Evolutionary conservation across 2,329 filamentous ascomycete species (phyloP), one percentile per base, ranked within the genome.

Genomic region (Neospermospora avenae): DNA sequence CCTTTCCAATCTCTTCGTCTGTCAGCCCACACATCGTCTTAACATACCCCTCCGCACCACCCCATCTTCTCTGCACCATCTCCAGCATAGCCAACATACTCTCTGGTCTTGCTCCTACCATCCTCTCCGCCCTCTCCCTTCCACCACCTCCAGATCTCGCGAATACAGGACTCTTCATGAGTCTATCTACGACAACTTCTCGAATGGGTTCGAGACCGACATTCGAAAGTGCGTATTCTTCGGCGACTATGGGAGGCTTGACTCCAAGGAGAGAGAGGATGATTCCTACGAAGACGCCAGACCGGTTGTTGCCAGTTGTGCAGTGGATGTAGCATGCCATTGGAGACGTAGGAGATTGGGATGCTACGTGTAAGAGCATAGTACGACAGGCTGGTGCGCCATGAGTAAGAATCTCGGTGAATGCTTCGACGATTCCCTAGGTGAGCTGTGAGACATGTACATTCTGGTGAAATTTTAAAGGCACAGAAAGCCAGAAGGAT

Each of bases 241-340:
- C 73, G 0, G 86, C 86, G 14, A 89, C 79, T 1, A 73, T 70
- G 22, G 81, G 75, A 57, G 84, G 78, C 0, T 77, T 72, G 0
- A 89, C 84, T 4, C 84, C 84, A 1, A 84, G 83, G 24, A 90
- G 77, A 20, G 81, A 74, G 48, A 90, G 78, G 13, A 92, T 71
- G 31, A 92, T 67, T 1, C 86, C 88, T 44, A 84, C 81, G 51
- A 90, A 75, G 8, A 91, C 80, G 1, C 89, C 89, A 0, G 89
- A 91, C 31, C 89, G 80, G 71, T 92, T 89, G 73, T 92, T 92
- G 11, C 89, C 89, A 0, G 87, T 88, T 0, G 87, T 89, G 73
- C 89, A 92, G 69, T 92, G 88, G 11, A 91, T 76, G 34, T 65
- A 65, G 22, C 54, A 65, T 14, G 59, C 63, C 14, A 56, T 53